Evolutionary conservation across 805 yeast genomes (phyloP).

Genomic region (Candida tibetensis): DNA sequence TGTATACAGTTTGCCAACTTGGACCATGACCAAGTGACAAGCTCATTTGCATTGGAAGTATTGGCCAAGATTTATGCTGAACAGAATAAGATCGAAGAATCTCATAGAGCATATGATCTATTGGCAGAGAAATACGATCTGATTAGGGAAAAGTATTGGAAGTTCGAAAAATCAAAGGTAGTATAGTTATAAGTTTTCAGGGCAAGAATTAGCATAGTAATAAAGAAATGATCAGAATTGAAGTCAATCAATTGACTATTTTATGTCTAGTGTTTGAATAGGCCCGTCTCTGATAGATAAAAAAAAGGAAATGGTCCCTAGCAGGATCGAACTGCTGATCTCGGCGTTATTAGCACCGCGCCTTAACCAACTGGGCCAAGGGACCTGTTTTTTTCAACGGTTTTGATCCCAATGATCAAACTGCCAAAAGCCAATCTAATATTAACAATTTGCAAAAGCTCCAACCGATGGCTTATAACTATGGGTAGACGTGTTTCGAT

Average conservation of each 20-base stretch:
- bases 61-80: conserved; percentile 49
- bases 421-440: too few species aligned
- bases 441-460: too few species aligned
- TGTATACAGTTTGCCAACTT: conserved; percentile 40
- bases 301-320: conserved; percentile 55
- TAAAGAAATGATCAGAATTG: neutral
- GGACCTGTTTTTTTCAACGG: conserved; percentile 39
- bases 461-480: too few species aligned
- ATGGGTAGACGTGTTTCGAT: too few species aligned
- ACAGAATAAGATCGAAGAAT: conserved; percentile 26
- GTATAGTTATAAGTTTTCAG: neutral
- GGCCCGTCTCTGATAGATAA: too few species aligned
- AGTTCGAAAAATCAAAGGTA: conserved; percentile 32
- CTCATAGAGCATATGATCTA: conserved; percentile 47
- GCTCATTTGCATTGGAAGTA: conserved; percentile 64
- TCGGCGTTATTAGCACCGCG: conserved; percentile 54
- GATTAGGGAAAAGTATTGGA: conserved; percentile 63
- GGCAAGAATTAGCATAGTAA: neutral
- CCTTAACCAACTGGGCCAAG: conserved; percentile 56
- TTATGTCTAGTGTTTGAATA: too few species aligned
- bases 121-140: conserved; percentile 58
- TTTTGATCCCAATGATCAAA: too few species aligned
- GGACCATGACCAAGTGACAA: conserved; percentile 26
- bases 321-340: conserved; percentile 87
- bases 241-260: too few species aligned